Percentiles rank a stretch among this genome's conserved stretches.
phyloP scores from a whole-genome alignment of 139 green algal species.

The Chlamydomonas sphaeroides region DNA sequence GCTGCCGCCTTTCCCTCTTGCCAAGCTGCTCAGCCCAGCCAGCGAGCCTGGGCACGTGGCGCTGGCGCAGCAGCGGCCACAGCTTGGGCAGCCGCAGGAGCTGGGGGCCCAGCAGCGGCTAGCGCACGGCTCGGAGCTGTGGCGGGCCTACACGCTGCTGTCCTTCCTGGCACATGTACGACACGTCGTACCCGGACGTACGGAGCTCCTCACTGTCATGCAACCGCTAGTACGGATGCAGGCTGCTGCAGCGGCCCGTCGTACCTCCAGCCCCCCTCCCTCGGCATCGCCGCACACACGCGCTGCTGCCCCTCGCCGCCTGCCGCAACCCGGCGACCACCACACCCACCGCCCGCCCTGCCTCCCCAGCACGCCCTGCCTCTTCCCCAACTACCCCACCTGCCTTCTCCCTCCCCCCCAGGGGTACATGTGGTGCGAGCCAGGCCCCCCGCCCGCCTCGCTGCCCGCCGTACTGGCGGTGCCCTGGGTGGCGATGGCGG shows the following conservation, averaged over 20 bases:
- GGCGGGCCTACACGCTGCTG: slow-evolving; percentile 55
- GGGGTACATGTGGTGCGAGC: slow-evolving; percentile 61
- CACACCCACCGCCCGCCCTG: no score
- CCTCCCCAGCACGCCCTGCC: no score
- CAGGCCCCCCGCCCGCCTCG: slow-evolving; percentile 8
- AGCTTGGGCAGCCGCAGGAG: neutral
- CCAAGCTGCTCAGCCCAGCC: neutral
- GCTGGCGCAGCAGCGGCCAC: neutral
- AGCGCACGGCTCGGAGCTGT: slow-evolving; percentile 29
- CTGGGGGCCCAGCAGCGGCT: neutral
- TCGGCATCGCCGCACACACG: no score
- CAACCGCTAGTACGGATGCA: neutral
- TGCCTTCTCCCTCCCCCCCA: slow-evolving; percentile 30
- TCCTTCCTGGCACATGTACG: slow-evolving; percentile 58
- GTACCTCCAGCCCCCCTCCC: no score
- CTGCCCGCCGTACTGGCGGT: slow-evolving; percentile 50
- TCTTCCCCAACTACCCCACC: no score
- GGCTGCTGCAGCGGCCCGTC: no score
- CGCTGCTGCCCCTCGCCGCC: no score
- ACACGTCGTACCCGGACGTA: neutral
- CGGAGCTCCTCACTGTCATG: neutral
- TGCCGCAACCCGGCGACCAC: neutral
- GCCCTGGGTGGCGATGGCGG: slow-evolving; percentile 37
- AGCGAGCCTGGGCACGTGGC: no score
- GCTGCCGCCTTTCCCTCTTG: slow-evolving; percentile 43